These are phyloP conservation scores for Peterozyma toletana DNA, from an alignment of 805 yeast genomes.

Conservation along the genomic window DNA sequence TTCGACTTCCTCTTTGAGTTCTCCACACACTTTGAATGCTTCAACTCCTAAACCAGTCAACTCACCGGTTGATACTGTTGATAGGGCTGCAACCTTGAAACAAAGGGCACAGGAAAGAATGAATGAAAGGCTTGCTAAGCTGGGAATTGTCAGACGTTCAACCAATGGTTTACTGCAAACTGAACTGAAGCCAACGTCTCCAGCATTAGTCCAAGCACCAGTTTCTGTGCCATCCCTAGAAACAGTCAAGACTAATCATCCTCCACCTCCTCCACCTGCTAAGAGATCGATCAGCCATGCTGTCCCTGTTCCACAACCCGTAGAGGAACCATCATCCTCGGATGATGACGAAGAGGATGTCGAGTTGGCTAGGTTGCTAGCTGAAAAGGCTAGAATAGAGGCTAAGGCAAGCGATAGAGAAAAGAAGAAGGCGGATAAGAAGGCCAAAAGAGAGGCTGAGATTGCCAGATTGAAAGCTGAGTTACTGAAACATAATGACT, in stretches of 20 bases:
- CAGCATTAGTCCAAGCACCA: background rate
- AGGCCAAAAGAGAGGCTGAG: slow-evolving; percentile 38
- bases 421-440: slow-evolving; percentile 38
- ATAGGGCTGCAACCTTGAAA: slow-evolving; percentile 72
- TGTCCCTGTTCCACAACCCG: background rate
- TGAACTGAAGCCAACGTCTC: background rate
- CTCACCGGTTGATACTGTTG: slow-evolving; percentile 31
- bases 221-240: slow-evolving; percentile 1
- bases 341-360: slow-evolving; percentile 7
- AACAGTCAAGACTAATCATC: background rate
- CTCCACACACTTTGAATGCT: slow-evolving; percentile 8
- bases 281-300: slow-evolving; percentile 3
- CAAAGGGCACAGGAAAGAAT: slow-evolving; percentile 77
- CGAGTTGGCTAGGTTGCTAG: background rate
- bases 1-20: slow-evolving; percentile 1
- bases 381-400: slow-evolving; percentile 7
- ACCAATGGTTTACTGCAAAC: background rate
- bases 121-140: slow-evolving; percentile 77
- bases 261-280: slow-evolving; percentile 13
- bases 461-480: slow-evolving; percentile 24
- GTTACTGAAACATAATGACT: slow-evolving; percentile 23
- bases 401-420: slow-evolving; percentile 47
- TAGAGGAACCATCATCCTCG: background rate
- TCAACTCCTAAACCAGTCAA: slow-evolving; percentile 8
- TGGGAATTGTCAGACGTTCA: slow-evolving; percentile 53